A percentile compares a stretch with the other conserved stretches of the same genome.
Conservation (phyloP, 768 basidiomycete genomes). For the Lanmaoa rubissima region DNA sequence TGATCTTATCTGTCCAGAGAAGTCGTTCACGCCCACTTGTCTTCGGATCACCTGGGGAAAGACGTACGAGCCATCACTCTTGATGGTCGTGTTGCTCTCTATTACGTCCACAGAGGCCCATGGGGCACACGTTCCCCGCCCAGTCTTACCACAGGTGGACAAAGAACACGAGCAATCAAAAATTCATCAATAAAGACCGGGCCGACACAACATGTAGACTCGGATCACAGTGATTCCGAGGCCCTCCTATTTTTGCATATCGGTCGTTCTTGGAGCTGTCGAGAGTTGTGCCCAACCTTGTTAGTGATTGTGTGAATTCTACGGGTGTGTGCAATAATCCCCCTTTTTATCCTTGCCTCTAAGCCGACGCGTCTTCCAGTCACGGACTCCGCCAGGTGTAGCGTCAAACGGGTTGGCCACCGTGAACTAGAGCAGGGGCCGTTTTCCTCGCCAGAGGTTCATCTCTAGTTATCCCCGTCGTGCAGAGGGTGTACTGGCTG, state of each 20-base stretch:
- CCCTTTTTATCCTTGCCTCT: not conserved
- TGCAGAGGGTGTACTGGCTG: not conserved
- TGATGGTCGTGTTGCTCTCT: constrained; percentile 5
- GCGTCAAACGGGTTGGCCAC: not conserved
- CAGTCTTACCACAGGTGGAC: not conserved
- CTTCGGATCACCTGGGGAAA: constrained; percentile 12
- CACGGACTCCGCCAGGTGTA: constrained; percentile 2
- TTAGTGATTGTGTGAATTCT: not conserved
- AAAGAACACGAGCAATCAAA: not conserved
- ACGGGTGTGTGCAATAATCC: constrained; percentile 1
- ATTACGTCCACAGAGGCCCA: constrained; percentile 3
- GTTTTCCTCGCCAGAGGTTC: not conserved
- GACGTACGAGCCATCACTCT: constrained; percentile 5
- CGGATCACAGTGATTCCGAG: not conserved
- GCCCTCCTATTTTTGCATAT: not conserved
- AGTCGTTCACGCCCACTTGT: not conserved
- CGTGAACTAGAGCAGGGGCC: constrained; percentile 2
- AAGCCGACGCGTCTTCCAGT: constrained; percentile 4
- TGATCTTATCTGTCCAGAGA: not conserved
- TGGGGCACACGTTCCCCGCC: not conserved
- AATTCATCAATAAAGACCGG: not conserved
- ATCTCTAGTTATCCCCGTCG: not conserved
- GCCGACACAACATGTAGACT: not conserved
- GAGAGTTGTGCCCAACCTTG: not conserved
- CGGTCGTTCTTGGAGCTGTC: not conserved